Evolutionary conservation across 1,284 basidiomycete genomes (phyloP), one percentile per base, ranked within the genome.

Genomic region (Pholiota adiposa): DNA sequence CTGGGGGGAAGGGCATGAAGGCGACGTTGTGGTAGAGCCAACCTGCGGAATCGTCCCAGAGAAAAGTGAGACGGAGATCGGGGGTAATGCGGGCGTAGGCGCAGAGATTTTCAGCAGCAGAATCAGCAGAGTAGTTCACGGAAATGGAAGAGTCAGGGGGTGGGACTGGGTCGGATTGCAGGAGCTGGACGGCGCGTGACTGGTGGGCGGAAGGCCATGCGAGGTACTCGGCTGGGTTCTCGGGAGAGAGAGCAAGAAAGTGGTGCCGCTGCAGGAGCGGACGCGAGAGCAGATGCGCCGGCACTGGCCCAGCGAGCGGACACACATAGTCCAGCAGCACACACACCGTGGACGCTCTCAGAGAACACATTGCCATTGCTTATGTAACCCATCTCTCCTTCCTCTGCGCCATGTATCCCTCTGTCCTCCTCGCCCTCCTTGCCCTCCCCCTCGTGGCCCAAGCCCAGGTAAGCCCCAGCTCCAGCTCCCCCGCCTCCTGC

Each of bases 1-100:
- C 67, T n/a, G 77, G 66, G 21, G 90, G 90, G 69, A 90, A 90
- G n/a, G 89, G 89, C 86, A 90, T 89, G 64, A 83, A 70, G 51
- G 81, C 77, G 23, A 82, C 74, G 71, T 91, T 87, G 70, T 90
- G 88, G 66, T 88, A 92, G 67, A 79, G 85, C 90, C 90, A 92
- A 40, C 75, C 76, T 36, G 75, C 76, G 4, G 75, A 68, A 14
- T 64, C 60, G 67, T 89, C 83, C 87, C 87, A 90, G 44, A 83
- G 82, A 70, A 92, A 90, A 60, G 90, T 75, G 48, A 92, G 77
- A 62, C 88, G 81, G 60, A 88, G 74, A 14, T 77, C 82, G 63
- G 66, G 60, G 52, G 79, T 76, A 73, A 89, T 74, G 66, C 82
- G 79, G 60, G 85, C 78, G 70, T 92, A 88, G 7, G 89, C 89